Evolutionary conservation across 2,329 filamentous ascomycete genomes (phyloP), one percentile per base, ranked within the genome.

Genomic region (Ceratocystis diversiconidia): DNA sequence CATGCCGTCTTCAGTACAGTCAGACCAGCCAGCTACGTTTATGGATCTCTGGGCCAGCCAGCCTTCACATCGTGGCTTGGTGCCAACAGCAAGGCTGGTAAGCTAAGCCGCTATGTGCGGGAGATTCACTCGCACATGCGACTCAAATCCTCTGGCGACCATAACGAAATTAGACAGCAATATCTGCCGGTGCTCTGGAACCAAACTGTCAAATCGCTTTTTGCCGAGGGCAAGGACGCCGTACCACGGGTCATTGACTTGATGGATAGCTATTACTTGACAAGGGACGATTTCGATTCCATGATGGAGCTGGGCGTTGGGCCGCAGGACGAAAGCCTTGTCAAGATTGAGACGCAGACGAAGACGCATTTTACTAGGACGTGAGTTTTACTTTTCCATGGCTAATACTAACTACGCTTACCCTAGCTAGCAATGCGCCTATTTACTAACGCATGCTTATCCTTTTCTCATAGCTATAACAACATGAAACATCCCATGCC

Each of bases 121-220:
- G 94, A 99, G 71, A 90, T 99, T 5, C 94, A 99, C 74, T 90
- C 91, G 4, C 94, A 99, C 73, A 97, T 99, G 91, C 88, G 94
- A 7, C 83, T 99, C 67, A 86, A 86, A 70, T 87, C 90, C 10
- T 95, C 91, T 46, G 94, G 90, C 28, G 94, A 99, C 73, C 85
- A 92, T 64, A 88, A 96, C 72, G 94, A 99, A 75, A 85, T 97
- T 70, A 87, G 94, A 50, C 92, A 99, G 75, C 89, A 96, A 72
- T 99, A 99, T 71, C 76, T 99, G 70, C 94, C 94, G 0, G 78
- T 92, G 1, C 80, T 99, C 1, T 97, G 92, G 90, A 82, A 88
- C 59, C 84, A 87, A 72, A 80, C 92, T 25, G 81, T 96, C 69
- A 85, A 88, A 70, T 82, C 84, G 67, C 78, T 99, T 64, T 83